Evolutionary conservation across 805 yeast genomes (phyloP).

Genomic region (Metschnikowia amazonensis): DNA sequence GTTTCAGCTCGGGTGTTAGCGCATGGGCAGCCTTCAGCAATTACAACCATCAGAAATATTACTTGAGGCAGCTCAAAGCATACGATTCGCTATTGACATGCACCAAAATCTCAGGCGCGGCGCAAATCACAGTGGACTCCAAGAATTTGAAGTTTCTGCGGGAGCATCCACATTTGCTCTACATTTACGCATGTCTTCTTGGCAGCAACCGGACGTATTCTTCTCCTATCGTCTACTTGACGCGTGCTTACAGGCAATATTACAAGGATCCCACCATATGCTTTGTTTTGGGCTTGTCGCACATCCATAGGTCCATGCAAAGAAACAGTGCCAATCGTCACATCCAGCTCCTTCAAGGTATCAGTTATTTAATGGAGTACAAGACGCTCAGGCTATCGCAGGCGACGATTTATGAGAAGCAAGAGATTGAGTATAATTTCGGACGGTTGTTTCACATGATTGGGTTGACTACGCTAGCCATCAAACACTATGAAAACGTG

Average conservation of each 20-base stretch:
- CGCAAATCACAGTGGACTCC: conserved; percentile 59
- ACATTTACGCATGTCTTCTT: conserved; percentile 75
- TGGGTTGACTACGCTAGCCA: conserved; percentile 72
- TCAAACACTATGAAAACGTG: conserved; percentile 68
- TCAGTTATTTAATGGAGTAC: conserved; percentile 74
- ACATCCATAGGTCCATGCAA: conserved; percentile 88
- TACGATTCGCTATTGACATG: conserved; percentile 64
- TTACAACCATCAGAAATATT: conserved; percentile 84
- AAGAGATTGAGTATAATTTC: conserved; percentile 78
- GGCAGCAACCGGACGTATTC: conserved; percentile 79
- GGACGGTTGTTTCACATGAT: conserved; percentile 83
- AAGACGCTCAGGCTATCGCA: conserved; percentile 44
- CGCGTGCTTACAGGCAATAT: conserved; percentile 62
- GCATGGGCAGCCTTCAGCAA: conserved; percentile 63
- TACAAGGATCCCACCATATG: conserved; percentile 78
- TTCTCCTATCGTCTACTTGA: conserved; percentile 75
- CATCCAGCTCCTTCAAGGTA: conserved; percentile 81
- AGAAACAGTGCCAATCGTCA: conserved; percentile 83
- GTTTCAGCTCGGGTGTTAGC: conserved; percentile 58
- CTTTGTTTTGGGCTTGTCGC: conserved; percentile 70
- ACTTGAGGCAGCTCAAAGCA: conserved; percentile 85
- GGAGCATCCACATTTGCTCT: conserved; percentile 64
- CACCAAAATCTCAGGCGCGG: conserved; percentile 67
- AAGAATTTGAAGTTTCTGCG: conserved; percentile 35
- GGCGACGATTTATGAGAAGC: conserved; percentile 48